Evolutionary conservation across 495 filamentous ascomycete species (phyloP).

Genomic region (Glarea lozoyensis): DNA sequence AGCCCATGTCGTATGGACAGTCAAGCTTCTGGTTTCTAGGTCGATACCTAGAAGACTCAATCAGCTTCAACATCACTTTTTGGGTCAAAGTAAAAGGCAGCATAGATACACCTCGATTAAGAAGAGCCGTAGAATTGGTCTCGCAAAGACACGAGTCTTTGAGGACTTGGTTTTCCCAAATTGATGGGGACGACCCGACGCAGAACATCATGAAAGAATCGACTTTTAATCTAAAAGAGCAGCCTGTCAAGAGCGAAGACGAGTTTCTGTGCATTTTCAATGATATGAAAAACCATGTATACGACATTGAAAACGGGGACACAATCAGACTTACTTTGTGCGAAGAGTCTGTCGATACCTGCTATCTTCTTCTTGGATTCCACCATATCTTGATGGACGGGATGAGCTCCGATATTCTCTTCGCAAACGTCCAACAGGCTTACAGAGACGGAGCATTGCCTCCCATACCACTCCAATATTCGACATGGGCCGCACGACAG

Average conservation of each 20-base stretch:
- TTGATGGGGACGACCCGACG: background rate
- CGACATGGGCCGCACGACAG: background rate
- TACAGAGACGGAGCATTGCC: background rate
- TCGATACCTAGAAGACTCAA: slow-evolving; percentile 24
- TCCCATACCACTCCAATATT: background rate
- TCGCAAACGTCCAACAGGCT: background rate
- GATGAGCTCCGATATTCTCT: background rate
- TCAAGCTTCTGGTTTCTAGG: slow-evolving; percentile 39
- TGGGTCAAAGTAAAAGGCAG: background rate
- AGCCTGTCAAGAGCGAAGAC: background rate
- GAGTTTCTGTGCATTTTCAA: slow-evolving; percentile 11
- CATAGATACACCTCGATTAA: background rate
- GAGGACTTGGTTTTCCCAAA: background rate
- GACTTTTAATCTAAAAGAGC: background rate
- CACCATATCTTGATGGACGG: background rate
- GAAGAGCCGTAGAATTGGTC: background rate
- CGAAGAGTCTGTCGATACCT: background rate
- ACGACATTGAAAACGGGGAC: slow-evolving; percentile 13
- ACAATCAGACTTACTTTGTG: slow-evolving; percentile 9
- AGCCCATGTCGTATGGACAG: slow-evolving; percentile 29
- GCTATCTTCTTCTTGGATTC: background rate
- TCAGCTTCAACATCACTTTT: slow-evolving; percentile 24
- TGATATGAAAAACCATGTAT: slow-evolving; percentile 9
- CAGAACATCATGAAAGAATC: background rate
- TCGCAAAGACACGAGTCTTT: background rate